Evolutionary conservation across 164 flowering plant genomes (phyloP).

Genomic region (Aristolochia fimbriata): DNA sequence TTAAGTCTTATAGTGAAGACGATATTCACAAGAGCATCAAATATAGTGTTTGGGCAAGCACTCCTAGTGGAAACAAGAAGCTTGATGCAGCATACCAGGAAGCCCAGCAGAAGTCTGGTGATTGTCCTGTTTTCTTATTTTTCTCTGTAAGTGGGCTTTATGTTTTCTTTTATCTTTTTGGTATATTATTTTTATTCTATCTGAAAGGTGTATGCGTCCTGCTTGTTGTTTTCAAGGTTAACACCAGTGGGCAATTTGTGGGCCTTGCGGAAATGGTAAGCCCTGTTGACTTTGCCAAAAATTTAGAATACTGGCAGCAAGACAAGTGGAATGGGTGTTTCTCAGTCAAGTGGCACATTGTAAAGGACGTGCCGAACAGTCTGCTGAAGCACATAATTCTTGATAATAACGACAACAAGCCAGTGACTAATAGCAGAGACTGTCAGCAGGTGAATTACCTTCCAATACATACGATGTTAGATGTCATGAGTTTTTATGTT

Average conservation of each 20-base stretch:
- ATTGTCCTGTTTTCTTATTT: conserved; percentile 65
- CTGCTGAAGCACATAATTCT: conserved; percentile 68
- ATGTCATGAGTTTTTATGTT: background rate
- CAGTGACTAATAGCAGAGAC: conserved; percentile 86
- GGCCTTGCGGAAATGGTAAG: conserved; percentile 87
- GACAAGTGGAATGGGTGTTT: conserved; percentile 89
- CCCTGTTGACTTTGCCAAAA: conserved; percentile 74
- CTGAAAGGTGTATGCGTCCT: background rate
- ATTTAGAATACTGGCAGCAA: conserved; percentile 79
- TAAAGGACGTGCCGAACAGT: conserved; percentile 83
- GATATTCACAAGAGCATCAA: conserved; percentile 89
- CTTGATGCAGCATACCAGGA: conserved; percentile 67
- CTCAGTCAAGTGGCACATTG: conserved; percentile 83
- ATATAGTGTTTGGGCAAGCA: conserved; percentile 86
- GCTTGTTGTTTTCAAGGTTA: conserved; percentile 36
- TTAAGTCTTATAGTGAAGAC: conserved; percentile 93
- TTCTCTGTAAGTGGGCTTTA: conserved; percentile 53
- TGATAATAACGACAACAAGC: conserved; percentile 81
- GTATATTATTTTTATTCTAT: no score
- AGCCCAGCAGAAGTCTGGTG: conserved; percentile 53
- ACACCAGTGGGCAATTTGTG: conserved; percentile 83
- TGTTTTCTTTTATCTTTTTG: background rate
- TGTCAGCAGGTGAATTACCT: conserved; percentile 57
- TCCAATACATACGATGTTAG: background rate
- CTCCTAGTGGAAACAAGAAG: conserved; percentile 84